Conservation (phyloP, 768 basidiomycete species). For the Lactifluus volemus region DNA sequence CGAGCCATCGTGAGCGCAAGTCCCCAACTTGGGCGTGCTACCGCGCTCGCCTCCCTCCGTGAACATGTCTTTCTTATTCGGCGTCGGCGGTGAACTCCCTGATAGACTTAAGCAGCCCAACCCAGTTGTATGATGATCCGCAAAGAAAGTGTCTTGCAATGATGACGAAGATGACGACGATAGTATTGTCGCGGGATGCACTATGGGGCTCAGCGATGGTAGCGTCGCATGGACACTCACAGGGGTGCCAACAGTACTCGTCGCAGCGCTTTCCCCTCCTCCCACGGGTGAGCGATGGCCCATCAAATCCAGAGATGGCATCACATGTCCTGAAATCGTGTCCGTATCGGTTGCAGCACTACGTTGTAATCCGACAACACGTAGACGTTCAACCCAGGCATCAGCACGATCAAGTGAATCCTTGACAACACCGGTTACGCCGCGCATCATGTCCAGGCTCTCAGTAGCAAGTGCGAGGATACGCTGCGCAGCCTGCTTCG, state of each 20-base stretch:
- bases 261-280: constrained; percentile 12
- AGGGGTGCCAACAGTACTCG: constrained; percentile 14
- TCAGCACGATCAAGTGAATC: constrained; percentile 86
- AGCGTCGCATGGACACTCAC: constrained; percentile 4
- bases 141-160: constrained; percentile 1
- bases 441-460: constrained; percentile 87
- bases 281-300: constrained; percentile 10
- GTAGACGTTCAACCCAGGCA: constrained; percentile 80
- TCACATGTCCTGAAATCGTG: not conserved
- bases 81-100: constrained; percentile 1
- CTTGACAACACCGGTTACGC: constrained; percentile 80
- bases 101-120: constrained; percentile 15
- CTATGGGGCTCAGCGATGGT: constrained; percentile 13
- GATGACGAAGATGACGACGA: constrained; percentile 14
- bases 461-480: constrained; percentile 82
- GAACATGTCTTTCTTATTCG: constrained; percentile 21
- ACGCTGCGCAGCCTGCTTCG: constrained; percentile 67
- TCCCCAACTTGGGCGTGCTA: constrained; percentile 5
- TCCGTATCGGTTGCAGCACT: constrained; percentile 21
- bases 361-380: constrained; percentile 68
- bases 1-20: not conserved
- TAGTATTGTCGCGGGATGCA: not conserved
- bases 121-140: constrained; percentile 13
- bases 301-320: constrained; percentile 11
- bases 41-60: constrained; percentile 18